Conservation (phyloP, 169 alveolate species). For the Sarcocystis neurona region DNA sequence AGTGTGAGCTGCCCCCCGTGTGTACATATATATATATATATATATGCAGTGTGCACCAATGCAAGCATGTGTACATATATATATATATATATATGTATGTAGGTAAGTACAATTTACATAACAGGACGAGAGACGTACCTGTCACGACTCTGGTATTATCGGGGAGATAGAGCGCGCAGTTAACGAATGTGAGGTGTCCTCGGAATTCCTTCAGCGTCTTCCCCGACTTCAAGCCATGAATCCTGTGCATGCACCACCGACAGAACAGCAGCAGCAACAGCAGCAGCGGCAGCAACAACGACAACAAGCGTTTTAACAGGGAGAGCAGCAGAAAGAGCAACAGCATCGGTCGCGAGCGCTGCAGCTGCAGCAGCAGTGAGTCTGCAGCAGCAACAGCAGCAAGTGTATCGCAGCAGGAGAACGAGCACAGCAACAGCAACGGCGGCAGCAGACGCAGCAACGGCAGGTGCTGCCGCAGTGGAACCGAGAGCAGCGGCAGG, state of each 20-base stretch:
- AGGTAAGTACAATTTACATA: background rate
- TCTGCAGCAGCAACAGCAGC: too few relatives aligned
- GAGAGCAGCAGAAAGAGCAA: too few relatives aligned
- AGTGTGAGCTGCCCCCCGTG: too few relatives aligned
- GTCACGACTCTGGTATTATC: conserved; percentile 43
- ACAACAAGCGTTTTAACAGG: background rate
- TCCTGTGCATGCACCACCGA: conserved; percentile 21
- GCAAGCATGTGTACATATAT: background rate
- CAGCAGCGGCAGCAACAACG: background rate
- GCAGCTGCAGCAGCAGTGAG: too few relatives aligned
- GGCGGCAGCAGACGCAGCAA: too few relatives aligned
- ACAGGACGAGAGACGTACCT: background rate
- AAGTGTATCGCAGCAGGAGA: too few relatives aligned
- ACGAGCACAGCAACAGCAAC: too few relatives aligned
- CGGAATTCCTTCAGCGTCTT: conserved; percentile 69
- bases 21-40: background rate
- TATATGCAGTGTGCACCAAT: background rate
- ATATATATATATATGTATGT: background rate
- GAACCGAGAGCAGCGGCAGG: too few relatives aligned
- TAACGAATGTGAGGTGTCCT: conserved; percentile 69
- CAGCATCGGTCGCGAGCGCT: too few relatives aligned
- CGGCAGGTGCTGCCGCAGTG: too few relatives aligned
- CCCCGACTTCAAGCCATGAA: conserved; percentile 68
- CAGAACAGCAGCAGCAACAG: conserved; percentile 12
- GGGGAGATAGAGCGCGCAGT: conserved; percentile 62